Percentiles rank a stretch among this genome's conserved stretches.
Evolutionary conservation across 1,284 basidiomycete species (phyloP).

Genomic region (Ceratobasidium sp.): DNA sequence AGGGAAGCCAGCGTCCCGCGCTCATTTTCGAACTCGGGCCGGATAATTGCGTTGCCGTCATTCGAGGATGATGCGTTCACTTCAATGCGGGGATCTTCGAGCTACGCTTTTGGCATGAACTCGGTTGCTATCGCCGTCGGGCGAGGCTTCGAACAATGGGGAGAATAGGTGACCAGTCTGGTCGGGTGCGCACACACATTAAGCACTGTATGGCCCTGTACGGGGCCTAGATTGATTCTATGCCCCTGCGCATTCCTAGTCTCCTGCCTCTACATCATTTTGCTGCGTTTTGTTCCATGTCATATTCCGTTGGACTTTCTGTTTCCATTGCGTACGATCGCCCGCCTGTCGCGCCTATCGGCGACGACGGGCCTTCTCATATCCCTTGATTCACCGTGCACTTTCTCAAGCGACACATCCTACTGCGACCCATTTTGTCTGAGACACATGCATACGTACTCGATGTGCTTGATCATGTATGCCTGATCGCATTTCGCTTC

Average conservation of each 20-base stretch:
- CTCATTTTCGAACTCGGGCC: slow-evolving; percentile 25
- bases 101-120: slow-evolving; percentile 39
- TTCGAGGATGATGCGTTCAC: slow-evolving; percentile 38
- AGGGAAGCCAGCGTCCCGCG: slow-evolving; percentile 33
- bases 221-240: slow-evolving; percentile 36
- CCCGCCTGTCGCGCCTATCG: slow-evolving; percentile 17
- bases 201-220: slow-evolving; percentile 31
- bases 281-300: slow-evolving; percentile 37
- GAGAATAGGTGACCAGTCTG: slow-evolving; percentile 12
- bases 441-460: slow-evolving; percentile 43
- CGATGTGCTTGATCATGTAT: slow-evolving; percentile 40
- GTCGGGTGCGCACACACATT: neutral
- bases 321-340: slow-evolving; percentile 31
- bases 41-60: slow-evolving; percentile 32
- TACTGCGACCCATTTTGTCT: slow-evolving; percentile 39
- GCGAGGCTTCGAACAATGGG: slow-evolving; percentile 36
- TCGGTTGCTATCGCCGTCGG: slow-evolving; percentile 33
- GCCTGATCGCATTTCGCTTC: slow-evolving; percentile 37
- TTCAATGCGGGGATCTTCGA: slow-evolving; percentile 29
- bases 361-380: neutral
- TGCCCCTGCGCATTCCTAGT: slow-evolving; percentile 1
- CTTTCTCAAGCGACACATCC: neutral
- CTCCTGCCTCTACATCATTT: slow-evolving; percentile 32
- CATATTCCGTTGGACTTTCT: slow-evolving; percentile 31
- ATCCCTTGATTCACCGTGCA: slow-evolving; percentile 25